Conservation (phyloP, 257 asterid genomes). For the Nicotiana knightiana region DNA sequence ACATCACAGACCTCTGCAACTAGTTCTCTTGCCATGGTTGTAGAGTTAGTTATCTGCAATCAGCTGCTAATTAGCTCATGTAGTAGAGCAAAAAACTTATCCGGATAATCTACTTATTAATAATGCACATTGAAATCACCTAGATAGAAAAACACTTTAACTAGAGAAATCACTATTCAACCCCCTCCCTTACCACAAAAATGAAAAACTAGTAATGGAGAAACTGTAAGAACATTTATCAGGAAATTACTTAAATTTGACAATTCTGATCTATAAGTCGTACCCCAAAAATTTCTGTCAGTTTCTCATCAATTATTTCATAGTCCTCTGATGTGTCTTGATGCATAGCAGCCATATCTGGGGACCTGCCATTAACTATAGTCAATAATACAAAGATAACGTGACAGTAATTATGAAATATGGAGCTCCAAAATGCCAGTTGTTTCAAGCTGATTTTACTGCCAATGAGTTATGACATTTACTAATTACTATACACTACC, state of each 20-base stretch:
- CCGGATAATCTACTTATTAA: background rate
- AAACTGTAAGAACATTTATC: background rate
- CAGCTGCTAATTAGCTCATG: background rate
- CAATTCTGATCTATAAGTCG: background rate
- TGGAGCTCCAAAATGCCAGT: background rate
- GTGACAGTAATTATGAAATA: background rate
- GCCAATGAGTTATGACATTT: background rate
- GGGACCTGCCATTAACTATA: constrained; percentile 35
- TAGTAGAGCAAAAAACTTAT: background rate
- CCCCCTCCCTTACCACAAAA: background rate
- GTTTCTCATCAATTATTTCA: constrained; percentile 57
- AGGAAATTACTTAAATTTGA: background rate
- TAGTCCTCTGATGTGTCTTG: constrained; percentile 78
- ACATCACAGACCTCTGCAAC: constrained; percentile 65
- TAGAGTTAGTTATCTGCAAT: constrained; percentile 45
- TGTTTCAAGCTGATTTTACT: background rate
- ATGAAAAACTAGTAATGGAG: background rate
- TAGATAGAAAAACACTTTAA: background rate
- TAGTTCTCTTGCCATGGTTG: constrained; percentile 50
- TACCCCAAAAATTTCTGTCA: constrained; percentile 49
- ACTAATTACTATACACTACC: background rate
- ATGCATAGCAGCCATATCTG: constrained; percentile 91
- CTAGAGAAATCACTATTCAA: background rate
- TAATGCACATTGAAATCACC: background rate
- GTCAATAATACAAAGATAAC: background rate